Evolutionary conservation across 495 filamentous ascomycete genomes (phyloP).

Genomic region (Penicillium coffeae): DNA sequence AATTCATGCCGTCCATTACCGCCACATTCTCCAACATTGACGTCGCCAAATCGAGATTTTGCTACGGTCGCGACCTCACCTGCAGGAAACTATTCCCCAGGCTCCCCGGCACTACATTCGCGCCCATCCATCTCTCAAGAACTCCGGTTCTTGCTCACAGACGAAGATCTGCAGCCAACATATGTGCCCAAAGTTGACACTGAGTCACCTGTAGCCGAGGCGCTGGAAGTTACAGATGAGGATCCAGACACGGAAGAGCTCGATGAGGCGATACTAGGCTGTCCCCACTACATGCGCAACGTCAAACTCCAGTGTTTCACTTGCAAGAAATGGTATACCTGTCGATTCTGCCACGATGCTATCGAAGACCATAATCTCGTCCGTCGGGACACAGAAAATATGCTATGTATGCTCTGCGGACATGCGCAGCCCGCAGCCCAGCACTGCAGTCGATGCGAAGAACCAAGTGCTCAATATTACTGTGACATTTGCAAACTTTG

Average conservation of each 20-base stretch:
- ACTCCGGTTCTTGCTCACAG: constrained; percentile 63
- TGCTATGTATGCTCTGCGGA: constrained; percentile 97
- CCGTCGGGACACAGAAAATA: constrained; percentile 81
- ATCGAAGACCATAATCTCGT: constrained; percentile 78
- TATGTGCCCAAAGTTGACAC: constrained; percentile 53
- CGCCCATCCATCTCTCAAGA: constrained; percentile 29
- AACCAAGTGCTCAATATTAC: constrained; percentile 84
- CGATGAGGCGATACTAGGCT: constrained; percentile 60
- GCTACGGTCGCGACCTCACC: constrained; percentile 32
- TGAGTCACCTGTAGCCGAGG: constrained; percentile 36
- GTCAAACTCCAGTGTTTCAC: constrained; percentile 91
- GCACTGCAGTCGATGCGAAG: constrained; percentile 69
- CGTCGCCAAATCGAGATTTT: constrained; percentile 30
- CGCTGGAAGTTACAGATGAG: constrained; percentile 23
- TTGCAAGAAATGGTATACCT: constrained; percentile 91
- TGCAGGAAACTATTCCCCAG: constrained; percentile 22
- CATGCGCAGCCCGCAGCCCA: constrained; percentile 79
- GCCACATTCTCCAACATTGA: constrained; percentile 21
- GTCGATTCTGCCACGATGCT: constrained; percentile 90
- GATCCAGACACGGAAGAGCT: constrained; percentile 39
- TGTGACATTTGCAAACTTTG: constrained; percentile 94
- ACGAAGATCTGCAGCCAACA: constrained; percentile 67
- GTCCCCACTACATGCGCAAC: constrained; percentile 90
- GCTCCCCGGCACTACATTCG: constrained; percentile 26
- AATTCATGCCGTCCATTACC: constrained; percentile 41